These are phyloP conservation scores for Castanea sativa DNA, from an alignment of 306 rosid species.

Conservation along the genomic window DNA sequence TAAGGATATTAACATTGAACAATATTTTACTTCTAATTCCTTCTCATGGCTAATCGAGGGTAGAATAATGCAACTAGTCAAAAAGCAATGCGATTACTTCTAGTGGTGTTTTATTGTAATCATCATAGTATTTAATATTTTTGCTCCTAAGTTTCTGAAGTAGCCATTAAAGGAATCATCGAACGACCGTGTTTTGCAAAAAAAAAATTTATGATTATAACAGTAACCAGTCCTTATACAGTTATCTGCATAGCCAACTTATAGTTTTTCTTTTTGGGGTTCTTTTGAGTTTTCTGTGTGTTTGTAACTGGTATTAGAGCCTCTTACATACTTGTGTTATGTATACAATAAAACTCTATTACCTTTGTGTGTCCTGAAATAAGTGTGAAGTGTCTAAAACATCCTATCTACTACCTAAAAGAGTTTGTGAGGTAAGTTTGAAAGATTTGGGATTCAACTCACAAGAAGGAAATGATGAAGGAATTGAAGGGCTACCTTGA, in stretches of 20 bases:
- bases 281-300: neutral
- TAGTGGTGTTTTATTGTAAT: neutral
- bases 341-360: no score
- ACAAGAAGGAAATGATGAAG: no score
- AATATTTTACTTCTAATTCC: neutral
- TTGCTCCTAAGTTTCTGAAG: constrained; percentile 2
- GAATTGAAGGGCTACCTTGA: no score
- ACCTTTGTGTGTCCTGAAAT: no score
- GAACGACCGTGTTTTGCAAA: neutral
- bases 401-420: no score
- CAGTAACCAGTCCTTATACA: neutral
- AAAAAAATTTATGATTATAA: neutral
- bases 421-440: no score
- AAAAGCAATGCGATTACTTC: constrained; percentile 3
- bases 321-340: no score
- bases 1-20: neutral
- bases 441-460: neutral
- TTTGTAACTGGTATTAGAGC: no score
- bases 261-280: no score
- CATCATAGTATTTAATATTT: neutral
- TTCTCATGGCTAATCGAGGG: neutral
- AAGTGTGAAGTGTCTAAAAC: no score
- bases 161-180: neutral
- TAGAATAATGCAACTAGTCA: constrained; percentile 21
- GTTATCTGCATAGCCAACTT: neutral